A percentile compares a stretch with the other conserved stretches of the same genome.
phyloP scores from a whole-genome alignment of 176 grass and related monocot genomes.

The Phyllostachys edulis region DNA sequence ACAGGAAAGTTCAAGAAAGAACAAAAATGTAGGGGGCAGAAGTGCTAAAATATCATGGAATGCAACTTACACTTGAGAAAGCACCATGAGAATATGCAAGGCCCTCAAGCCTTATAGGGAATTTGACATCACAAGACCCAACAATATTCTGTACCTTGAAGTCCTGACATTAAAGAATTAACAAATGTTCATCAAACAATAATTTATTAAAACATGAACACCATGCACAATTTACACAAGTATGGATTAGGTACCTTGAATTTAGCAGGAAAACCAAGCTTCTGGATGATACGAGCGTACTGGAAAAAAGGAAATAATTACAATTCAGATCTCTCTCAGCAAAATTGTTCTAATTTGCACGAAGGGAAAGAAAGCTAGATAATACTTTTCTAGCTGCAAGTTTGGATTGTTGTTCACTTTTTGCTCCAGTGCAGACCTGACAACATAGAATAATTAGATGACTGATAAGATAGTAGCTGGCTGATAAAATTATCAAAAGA shows the following conservation, averaged over 20 bases:
- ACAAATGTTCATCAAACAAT: background rate
- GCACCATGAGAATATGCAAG: constrained; percentile 74
- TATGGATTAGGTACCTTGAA: constrained; percentile 54
- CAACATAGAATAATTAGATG: background rate
- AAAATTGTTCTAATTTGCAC: background rate
- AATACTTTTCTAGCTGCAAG: constrained; percentile 68
- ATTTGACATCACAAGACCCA: constrained; percentile 76
- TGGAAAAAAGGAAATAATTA: constrained; percentile 28
- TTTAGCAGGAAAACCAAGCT: constrained; percentile 72
- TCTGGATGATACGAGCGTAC: constrained; percentile 81
- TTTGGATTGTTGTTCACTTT: constrained; percentile 70
- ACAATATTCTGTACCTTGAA: constrained; percentile 81
- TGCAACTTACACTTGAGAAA: constrained; percentile 67
- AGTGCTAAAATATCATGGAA: background rate
- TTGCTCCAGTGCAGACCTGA: constrained; percentile 77
- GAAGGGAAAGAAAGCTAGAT: background rate
- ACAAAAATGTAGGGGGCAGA: background rate
- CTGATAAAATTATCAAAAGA: background rate
- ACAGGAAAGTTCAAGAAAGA: background rate
- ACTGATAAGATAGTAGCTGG: background rate
- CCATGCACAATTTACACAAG: background rate
- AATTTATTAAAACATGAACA: background rate
- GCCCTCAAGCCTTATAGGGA: constrained; percentile 68
- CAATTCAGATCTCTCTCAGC: background rate
- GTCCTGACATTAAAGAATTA: constrained; percentile 36